Evolutionary conservation across 169 alveolate genomes (phyloP).

Genomic region (Plasmodium gonderi): DNA sequence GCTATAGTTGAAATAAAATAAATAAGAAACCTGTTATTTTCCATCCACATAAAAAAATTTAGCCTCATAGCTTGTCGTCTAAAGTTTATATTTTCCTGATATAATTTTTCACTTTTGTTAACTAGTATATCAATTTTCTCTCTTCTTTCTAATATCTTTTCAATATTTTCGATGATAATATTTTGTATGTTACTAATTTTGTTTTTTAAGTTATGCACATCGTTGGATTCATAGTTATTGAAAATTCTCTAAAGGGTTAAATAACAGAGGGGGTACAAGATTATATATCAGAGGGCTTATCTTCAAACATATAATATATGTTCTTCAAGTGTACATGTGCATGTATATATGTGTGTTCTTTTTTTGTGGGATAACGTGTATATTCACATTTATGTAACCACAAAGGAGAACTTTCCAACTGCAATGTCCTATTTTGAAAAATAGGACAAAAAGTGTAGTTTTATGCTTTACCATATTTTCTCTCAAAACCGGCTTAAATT

Average conservation of each 20-base stretch:
- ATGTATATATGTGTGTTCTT: too few relatives aligned
- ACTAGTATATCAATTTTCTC: constrained; percentile 69
- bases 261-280: neutral
- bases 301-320: too few relatives aligned
- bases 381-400: neutral
- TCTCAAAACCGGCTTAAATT: constrained; percentile 60
- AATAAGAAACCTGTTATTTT: constrained; percentile 42
- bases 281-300: too few relatives aligned
- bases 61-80: constrained; percentile 66
- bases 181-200: constrained; percentile 69
- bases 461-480: constrained; percentile 65
- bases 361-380: too few relatives aligned
- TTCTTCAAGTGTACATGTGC: too few relatives aligned
- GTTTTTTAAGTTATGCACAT: constrained; percentile 62
- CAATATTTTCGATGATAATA: constrained; percentile 68
- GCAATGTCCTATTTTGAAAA: neutral
- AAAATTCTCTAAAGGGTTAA: constrained; percentile 21
- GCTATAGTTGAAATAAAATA: constrained; percentile 52
- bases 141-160: constrained; percentile 68
- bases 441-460: neutral
- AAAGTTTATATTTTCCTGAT: constrained; percentile 56
- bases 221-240: constrained; percentile 64
- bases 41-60: constrained; percentile 73
- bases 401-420: neutral
- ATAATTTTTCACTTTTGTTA: constrained; percentile 64